Evolutionary conservation across 2,329 filamentous ascomycete genomes (phyloP), one percentile per base, ranked within the genome.

Genomic region (Ceratocystis ficicola): DNA sequence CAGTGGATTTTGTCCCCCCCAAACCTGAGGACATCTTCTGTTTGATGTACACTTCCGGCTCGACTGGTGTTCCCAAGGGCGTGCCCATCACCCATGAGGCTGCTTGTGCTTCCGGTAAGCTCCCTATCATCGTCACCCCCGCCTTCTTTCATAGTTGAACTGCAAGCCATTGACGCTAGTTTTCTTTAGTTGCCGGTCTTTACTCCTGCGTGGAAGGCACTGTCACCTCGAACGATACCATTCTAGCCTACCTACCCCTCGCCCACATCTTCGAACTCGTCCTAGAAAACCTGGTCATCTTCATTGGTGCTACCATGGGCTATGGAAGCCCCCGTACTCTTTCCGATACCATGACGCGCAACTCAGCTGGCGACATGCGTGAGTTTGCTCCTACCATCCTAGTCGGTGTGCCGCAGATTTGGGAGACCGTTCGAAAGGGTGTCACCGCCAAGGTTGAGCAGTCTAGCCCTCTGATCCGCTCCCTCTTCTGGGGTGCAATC

Each of bases 261-360:
- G 92, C 94, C 1, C 94, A 99, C 74, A 97, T 97, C 72, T 86
- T 99, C 72, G 94, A 99, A 76, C 94, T 96, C 76, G 88, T 93
- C 67, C 90, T 99, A 70, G 94, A 99, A 77, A 96, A 95, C 74
- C 80, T 93, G 6, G 90, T 88, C 67, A 77, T 99, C 68, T 94
- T 86, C 77, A 89, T 93, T 80, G 94, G 94, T 70, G 92, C 87
- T 71, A 92, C 88, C 41, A 86, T 99, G 78, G 94, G 94, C 67
- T 97, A 97, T 75, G 94, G 93, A 68, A 93, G 89, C 74, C 87
- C 91, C 20, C 86, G 90, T 72, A 97, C 94, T 0, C 81, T 99
- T 65, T 89, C 92, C 6, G 93, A 97, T 73, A 77, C 79, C 2
- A 95, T 89, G 22, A 88, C 95, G 76, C 86, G 87, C 70, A 94